Conservation (phyloP, 768 basidiomycete genomes). For the Vararia minispora region DNA sequence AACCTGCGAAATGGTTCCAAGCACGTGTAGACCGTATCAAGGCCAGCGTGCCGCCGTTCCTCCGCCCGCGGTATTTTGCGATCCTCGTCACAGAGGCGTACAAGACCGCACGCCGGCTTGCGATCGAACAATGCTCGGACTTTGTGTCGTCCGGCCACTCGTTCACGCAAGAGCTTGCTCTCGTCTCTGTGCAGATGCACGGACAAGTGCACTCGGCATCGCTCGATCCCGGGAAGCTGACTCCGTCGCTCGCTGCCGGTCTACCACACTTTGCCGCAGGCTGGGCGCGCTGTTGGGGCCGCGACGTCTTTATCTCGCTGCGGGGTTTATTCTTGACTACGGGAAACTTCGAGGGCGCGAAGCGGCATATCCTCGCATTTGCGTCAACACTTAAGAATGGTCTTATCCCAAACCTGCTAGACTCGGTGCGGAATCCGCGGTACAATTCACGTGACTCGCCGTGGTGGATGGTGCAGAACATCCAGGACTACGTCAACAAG, state of each 20-base stretch:
- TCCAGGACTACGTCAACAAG: conserved; percentile 82
- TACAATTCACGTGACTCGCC: conserved; percentile 97
- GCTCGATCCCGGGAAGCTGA: conserved; percentile 56
- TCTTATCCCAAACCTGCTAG: conserved; percentile 89
- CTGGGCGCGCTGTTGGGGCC: conserved; percentile 97
- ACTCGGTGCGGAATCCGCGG: conserved; percentile 79
- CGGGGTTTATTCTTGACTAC: conserved; percentile 91
- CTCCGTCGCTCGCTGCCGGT: conserved; percentile 86
- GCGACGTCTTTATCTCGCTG: conserved; percentile 88
- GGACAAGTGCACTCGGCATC: conserved; percentile 88
- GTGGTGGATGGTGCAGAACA: conserved; percentile 99
- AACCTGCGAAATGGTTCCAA: conserved; percentile 75
- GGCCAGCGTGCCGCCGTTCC: conserved; percentile 62
- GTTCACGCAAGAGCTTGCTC: conserved; percentile 84
- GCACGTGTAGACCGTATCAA: conserved; percentile 82
- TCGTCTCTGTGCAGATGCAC: conserved; percentile 84
- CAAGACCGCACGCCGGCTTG: conserved; percentile 77
- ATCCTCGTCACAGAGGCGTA: conserved; percentile 85
- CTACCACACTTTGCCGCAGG: conserved; percentile 86
- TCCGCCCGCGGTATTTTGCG: conserved; percentile 95
- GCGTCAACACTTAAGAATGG: conserved; percentile 92
- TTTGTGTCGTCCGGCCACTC: conserved; percentile 77
- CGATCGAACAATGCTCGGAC: conserved; percentile 80
- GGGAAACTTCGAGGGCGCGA: conserved; percentile 78
- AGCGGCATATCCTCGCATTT: conserved; percentile 86